Evolutionary conservation across 208 protist genomes (phyloP), one percentile per base, ranked within the genome.

Genomic region (Phytomonas sp.): DNA sequence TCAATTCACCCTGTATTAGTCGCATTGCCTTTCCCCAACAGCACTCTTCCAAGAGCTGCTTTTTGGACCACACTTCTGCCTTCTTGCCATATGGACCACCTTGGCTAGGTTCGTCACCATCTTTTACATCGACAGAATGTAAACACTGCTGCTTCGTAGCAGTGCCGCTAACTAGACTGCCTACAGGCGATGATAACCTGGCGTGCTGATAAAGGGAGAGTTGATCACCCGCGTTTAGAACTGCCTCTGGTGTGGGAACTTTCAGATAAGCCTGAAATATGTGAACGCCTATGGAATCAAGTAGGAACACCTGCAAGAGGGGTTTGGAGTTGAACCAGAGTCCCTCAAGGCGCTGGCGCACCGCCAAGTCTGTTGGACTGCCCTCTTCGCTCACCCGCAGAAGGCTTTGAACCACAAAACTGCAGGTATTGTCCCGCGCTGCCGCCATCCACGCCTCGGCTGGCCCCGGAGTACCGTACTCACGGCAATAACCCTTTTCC

Each of bases 201-300:
- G 66, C 32, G 29, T 56, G 34, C 42, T 33, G 56, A 12, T 42
- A 45, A 19, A 62, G n/a, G 29, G 76, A 73, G 6, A 69, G 60
- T 26, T 59, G 56, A 30, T 92, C 83, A 52, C 82, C 81, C 16
- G 75, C 75, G 34, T 78, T 82, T 11, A 88, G 30, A 12, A 90
- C 76, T 23, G 66, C 66, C 14, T 67, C 52, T 26, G 88, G 71
- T n/a, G 76, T 66, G 2, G 85, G 84, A 29, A 86, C 86, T 65
- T 83, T 77, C 32, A 92, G 31, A 71, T 89, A 94, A n/a, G 87
- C 87, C 81, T 94, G 87, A 64, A 96, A 92, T 26, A 93, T 71
- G 72, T 94, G 88, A 62, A 81, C 89, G 36, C 88, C 91, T 19
- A 93, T 65, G 10, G 68, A 63, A 75, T 96, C 88, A 19, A 79